Evolutionary conservation across 805 yeast genomes (phyloP).

Genomic region (Ogataea paraovalis): DNA sequence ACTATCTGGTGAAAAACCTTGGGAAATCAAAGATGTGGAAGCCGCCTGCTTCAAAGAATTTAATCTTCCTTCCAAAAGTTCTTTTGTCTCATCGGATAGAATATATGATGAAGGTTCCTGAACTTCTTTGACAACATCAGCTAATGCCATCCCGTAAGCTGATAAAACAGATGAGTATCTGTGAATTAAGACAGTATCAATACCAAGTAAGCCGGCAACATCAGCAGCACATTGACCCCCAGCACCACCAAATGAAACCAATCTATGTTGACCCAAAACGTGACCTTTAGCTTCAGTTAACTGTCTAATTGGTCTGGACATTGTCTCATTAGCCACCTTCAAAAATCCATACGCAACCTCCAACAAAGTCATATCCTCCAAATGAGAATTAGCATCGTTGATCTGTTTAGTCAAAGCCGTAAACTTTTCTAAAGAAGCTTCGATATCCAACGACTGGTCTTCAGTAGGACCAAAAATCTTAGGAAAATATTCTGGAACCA

Average conservation of each 20-base stretch:
- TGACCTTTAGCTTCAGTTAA: constrained; percentile 84
- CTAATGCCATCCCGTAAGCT: constrained; percentile 85
- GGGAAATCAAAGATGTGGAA: constrained; percentile 36
- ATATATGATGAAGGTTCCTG: constrained; percentile 65
- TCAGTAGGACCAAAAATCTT: constrained; percentile 80
- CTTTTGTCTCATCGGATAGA: constrained; percentile 31
- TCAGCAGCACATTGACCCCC: constrained; percentile 89
- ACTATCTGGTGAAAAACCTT: constrained; percentile 47
- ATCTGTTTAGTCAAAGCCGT: constrained; percentile 50
- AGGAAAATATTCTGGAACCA: constrained; percentile 73
- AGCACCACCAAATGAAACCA: constrained; percentile 89
- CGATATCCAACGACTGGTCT: constrained; percentile 61
- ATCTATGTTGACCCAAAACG: constrained; percentile 56
- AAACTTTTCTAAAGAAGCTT: constrained; percentile 48
- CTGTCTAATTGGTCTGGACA: constrained; percentile 87
- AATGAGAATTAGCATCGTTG: constrained; percentile 45
- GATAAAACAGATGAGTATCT: constrained; percentile 79
- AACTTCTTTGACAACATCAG: constrained; percentile 78
- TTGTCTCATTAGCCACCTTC: constrained; percentile 78
- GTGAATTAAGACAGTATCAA: constrained; percentile 66
- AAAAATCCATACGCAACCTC: constrained; percentile 79
- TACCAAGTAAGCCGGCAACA: constrained; percentile 69
- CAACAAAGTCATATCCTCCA: constrained; percentile 45
- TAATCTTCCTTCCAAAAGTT: constrained; percentile 42
- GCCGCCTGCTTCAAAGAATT: constrained; percentile 42